Conservation (phyloP, 78 protist species). For the Creolimax fragrantissima region DNA sequence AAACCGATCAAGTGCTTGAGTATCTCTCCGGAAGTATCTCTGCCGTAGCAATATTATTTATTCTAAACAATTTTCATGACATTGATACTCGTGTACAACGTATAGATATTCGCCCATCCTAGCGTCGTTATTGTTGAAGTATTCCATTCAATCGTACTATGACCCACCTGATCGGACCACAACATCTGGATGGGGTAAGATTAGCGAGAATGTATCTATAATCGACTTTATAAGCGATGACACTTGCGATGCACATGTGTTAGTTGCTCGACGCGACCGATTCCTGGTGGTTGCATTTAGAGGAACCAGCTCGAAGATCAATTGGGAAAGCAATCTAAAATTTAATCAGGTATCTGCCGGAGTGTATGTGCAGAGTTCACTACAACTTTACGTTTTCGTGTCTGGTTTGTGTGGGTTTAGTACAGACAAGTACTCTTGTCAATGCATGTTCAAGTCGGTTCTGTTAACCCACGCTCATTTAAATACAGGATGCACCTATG, state of each 20-base stretch:
- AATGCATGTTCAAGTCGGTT: too few species aligned
- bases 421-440: too few species aligned
- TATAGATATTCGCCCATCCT: background rate
- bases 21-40: too few species aligned
- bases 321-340: constrained; percentile 3
- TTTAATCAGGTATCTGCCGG: background rate
- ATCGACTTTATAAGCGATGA: background rate
- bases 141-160: background rate
- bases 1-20: too few species aligned
- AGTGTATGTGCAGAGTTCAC: background rate
- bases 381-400: too few species aligned
- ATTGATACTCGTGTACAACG: background rate
- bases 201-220: background rate
- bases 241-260: background rate
- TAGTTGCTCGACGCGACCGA: background rate
- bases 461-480: too few species aligned
- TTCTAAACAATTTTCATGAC: too few species aligned
- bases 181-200: background rate
- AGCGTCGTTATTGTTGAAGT: background rate
- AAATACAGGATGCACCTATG: too few species aligned
- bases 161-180: background rate
- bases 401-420: too few species aligned
- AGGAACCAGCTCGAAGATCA: background rate
- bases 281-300: background rate
- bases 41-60: too few species aligned